phyloP scores from a whole-genome alignment of 441 rosid species.

The Daphne laureola region DNA sequence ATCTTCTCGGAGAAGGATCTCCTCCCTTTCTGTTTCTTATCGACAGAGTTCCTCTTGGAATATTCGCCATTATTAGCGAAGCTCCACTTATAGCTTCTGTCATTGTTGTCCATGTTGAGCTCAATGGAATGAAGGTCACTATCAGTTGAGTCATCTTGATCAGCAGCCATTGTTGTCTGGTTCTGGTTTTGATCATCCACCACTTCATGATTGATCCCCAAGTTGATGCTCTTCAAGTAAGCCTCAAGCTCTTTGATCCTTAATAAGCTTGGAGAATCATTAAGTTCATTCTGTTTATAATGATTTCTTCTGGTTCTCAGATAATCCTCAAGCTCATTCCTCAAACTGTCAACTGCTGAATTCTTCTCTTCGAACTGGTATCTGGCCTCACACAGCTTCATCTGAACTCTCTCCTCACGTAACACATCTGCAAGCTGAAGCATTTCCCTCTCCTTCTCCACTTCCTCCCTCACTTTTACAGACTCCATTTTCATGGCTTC shows the following conservation, averaged over 20 bases:
- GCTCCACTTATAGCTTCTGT: slow-evolving; percentile 75
- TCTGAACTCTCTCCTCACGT: slow-evolving; percentile 91
- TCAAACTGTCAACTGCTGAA: slow-evolving; percentile 56
- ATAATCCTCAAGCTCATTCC: slow-evolving; percentile 52
- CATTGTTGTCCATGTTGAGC: slow-evolving; percentile 61
- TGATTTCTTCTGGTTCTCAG: slow-evolving; percentile 21
- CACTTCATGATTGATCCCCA: slow-evolving; percentile 18
- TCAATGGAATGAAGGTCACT: slow-evolving; percentile 92
- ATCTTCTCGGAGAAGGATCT: slow-evolving; percentile 45
- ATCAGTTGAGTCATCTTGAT: slow-evolving; percentile 49
- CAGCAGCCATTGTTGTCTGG: slow-evolving; percentile 12
- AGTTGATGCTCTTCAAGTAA: slow-evolving; percentile 23
- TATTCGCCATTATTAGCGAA: slow-evolving; percentile 37
- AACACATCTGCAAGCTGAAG: slow-evolving; percentile 81
- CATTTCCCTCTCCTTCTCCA: slow-evolving; percentile 92
- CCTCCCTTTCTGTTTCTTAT: slow-evolving; percentile 37
- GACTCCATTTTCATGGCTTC: slow-evolving; percentile 59
- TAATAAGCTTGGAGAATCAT: slow-evolving; percentile 26
- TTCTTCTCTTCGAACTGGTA: slow-evolving; percentile 82
- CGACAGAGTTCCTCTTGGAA: slow-evolving; percentile 23
- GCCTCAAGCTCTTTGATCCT: slow-evolving; percentile 52
- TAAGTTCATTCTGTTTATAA: slow-evolving; percentile 16
- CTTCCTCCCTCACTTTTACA: slow-evolving; percentile 48
- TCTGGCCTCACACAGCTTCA: slow-evolving; percentile 84
- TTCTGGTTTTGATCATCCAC: too few species aligned